Conservation (phyloP, 2,329 filamentous ascomycete genomes). For the Pestalotiopsis sp. region DNA sequence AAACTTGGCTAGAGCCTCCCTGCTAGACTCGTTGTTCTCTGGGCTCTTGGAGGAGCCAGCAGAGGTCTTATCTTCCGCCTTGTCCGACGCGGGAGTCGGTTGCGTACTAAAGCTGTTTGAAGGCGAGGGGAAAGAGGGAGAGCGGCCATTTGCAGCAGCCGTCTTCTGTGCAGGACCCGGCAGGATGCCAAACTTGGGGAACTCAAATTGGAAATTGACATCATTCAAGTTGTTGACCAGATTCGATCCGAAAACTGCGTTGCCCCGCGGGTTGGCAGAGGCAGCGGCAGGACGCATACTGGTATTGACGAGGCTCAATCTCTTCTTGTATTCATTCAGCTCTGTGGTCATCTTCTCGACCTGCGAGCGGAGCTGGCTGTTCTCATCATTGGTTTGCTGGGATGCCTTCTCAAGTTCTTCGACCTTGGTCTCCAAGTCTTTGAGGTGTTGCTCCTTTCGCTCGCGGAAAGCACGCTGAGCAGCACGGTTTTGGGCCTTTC, state of each 20-base stretch:
- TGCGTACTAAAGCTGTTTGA: constrained; percentile 28
- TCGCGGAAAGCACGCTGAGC: constrained; percentile 93
- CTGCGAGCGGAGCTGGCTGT: constrained; percentile 79
- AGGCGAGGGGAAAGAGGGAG: constrained; percentile 26
- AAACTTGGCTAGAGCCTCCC: constrained; percentile 56
- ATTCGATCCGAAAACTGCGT: constrained; percentile 43
- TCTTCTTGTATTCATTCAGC: constrained; percentile 87
- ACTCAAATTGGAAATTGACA: constrained; percentile 92
- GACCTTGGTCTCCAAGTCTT: constrained; percentile 80
- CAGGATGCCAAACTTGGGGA: constrained; percentile 87
- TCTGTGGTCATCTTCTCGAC: constrained; percentile 86
- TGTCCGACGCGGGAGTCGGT: constrained; percentile 36
- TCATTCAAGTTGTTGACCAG: constrained; percentile 65
- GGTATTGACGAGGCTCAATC: constrained; percentile 62
- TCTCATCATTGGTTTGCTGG: constrained; percentile 81
- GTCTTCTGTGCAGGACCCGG: constrained; percentile 44
- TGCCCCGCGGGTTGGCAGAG: background rate
- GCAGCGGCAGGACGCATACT: constrained; percentile 19
- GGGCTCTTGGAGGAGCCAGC: constrained; percentile 36
- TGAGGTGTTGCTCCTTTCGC: constrained; percentile 89
- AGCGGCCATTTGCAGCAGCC: constrained; percentile 13
- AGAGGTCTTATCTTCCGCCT: constrained; percentile 31
- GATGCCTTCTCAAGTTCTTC: constrained; percentile 80
- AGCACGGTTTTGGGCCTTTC: constrained; percentile 93
- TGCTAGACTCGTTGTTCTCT: constrained; percentile 35